These are phyloP conservation scores for Tulasnella sp. DNA, from an alignment of 768 basidiomycete species.

Conservation along the genomic window DNA sequence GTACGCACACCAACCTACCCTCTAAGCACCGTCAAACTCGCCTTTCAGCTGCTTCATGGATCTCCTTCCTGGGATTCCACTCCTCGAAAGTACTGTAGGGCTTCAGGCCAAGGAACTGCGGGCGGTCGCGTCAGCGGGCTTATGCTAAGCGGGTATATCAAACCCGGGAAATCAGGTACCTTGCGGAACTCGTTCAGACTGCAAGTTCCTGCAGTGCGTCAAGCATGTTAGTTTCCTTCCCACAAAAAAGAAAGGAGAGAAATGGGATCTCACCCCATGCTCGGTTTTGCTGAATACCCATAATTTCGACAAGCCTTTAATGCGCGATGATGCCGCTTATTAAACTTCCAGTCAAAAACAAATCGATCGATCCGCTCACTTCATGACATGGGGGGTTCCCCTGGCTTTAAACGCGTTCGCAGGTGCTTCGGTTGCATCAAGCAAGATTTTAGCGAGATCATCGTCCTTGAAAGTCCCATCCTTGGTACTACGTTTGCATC, in stretches of 20 bases:
- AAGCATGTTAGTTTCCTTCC: too few species aligned
- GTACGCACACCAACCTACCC: too few species aligned
- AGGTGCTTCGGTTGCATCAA: conserved; percentile 24
- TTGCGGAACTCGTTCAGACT: conserved; percentile 76
- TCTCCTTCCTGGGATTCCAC: conserved; percentile 71
- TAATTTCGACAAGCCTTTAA: conserved; percentile 26
- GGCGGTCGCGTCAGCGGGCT: too few species aligned
- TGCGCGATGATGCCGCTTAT: too few species aligned
- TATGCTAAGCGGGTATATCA: too few species aligned
- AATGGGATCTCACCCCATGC: conserved; percentile 23
- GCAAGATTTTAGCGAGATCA: conserved; percentile 26
- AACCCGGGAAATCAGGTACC: conserved; percentile 35
- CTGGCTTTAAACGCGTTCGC: conserved; percentile 29
- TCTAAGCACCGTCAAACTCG: not conserved
- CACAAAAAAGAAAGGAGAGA: too few species aligned
- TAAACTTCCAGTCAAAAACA: not conserved
- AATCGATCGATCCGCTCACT: not conserved
- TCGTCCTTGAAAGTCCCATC: conserved; percentile 27
- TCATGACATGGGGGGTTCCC: conserved; percentile 28
- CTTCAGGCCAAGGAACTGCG: conserved; percentile 70
- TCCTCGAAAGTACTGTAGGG: conserved; percentile 66
- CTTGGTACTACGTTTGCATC: not conserved
- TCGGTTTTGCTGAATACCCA: conserved; percentile 29
- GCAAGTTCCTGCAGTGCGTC: conserved; percentile 1
- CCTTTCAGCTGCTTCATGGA: conserved; percentile 37